phyloP scores from a whole-genome alignment of 163 green algal genomes.

The Scenedesmus sp. region DNA sequence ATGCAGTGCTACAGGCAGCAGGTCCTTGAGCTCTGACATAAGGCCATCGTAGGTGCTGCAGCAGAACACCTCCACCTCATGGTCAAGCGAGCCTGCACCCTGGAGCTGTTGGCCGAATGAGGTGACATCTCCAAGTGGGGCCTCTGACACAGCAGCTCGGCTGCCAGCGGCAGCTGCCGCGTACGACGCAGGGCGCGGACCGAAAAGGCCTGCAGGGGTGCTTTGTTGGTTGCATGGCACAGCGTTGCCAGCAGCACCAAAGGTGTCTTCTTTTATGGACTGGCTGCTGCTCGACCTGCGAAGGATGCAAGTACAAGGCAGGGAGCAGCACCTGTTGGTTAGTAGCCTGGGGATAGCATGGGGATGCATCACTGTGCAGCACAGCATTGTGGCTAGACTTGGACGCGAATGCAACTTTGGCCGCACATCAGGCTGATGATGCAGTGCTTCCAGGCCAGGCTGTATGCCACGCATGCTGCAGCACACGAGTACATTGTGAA shows the following conservation, averaged over 20 bases:
- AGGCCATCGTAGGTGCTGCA: background rate
- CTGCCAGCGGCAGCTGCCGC: background rate
- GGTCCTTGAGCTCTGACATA: background rate
- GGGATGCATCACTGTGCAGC: background rate
- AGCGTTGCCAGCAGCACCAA: background rate
- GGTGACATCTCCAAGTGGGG: background rate
- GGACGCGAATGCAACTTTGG: too few relatives aligned
- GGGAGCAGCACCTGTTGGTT: background rate
- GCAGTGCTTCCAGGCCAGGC: too few relatives aligned
- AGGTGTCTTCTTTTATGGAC: background rate
- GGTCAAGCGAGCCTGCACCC: background rate
- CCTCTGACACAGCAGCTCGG: background rate
- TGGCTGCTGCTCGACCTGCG: background rate
- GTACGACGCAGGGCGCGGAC: background rate
- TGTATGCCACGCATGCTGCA: too few relatives aligned
- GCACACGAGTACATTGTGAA: background rate
- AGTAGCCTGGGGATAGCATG: too few relatives aligned
- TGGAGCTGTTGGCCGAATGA: too few relatives aligned
- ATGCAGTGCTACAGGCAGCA: background rate
- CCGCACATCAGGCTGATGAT: too few relatives aligned
- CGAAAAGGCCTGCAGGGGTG: background rate
- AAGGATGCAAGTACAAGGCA: background rate
- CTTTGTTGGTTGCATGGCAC: background rate
- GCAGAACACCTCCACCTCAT: background rate
- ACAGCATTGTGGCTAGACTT: background rate